Evolutionary conservation across 345 rosid genomes (phyloP), one percentile per base, ranked within the genome.

Genomic region (Pistacia vera): DNA sequence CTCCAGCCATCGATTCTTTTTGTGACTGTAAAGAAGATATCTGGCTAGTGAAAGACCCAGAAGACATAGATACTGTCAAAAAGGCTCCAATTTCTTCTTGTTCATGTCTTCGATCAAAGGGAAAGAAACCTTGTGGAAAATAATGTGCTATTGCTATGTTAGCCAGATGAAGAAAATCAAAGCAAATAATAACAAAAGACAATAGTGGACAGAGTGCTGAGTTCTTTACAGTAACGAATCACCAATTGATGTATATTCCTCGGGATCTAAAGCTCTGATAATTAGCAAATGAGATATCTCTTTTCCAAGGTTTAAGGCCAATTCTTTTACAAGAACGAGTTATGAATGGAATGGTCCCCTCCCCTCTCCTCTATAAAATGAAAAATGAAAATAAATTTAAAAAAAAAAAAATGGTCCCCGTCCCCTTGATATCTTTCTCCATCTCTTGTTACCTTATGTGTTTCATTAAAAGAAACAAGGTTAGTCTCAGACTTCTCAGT

Each of bases 391-490:
- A 55, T 74, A 30, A 30, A 30, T 30, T 22, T 22, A 51, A 30
- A 48, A 52, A 22, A 17, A 4, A 13, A 30, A 80, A 71, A 69
- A 73, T 80, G 86, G 86, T 83, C 86, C 86, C 86, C 81, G 57
- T 54, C 80, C 58, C 51, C 55, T 44, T 22, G 13, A 8, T 35
- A 36, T 18, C 52, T 56, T 28, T 35, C 18, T 48, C 56, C 25
- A 58, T n/a, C 33, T 56, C 1, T 46, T 67, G 72, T 36, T 60
- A 65, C 54, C 77, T 70, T 58, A 70, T 48, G 41, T 84, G 89
- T 86, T 86, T 84, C 87, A 84, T 86, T 84, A 84, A 84, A 86
- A 82, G 86, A 69, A 86, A 80, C 86, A 84, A 56, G 64, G 73
- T 69, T 54, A 58, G 78, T 72, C 68, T 52, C 83, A 62, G 78